Conservation (phyloP, 192 early-diverging fungal species). For the Gryganskiella cystojenkinii region DNA sequence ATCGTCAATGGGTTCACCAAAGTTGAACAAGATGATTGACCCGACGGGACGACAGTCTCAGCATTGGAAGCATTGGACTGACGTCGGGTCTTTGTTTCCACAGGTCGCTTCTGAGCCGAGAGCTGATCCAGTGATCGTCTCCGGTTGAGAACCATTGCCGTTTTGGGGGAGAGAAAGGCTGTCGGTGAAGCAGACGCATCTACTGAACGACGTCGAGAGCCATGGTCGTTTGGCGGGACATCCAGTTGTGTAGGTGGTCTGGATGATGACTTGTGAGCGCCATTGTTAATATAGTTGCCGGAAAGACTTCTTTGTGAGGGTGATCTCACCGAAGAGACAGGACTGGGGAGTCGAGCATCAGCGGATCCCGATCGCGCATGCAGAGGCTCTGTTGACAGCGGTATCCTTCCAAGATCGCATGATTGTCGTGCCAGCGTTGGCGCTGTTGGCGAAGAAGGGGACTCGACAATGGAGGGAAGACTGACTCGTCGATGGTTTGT, state of each 20-base stretch:
- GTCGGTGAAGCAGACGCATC: not conserved
- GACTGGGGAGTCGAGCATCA: not conserved
- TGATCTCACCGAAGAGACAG: not conserved
- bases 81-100: conserved; percentile 18
- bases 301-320: no score
- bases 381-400: conserved; percentile 10
- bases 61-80: conserved; percentile 41
- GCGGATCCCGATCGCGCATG: not conserved
- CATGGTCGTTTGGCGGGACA: not conserved
- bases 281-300: no score
- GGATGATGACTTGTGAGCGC: no score
- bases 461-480: conserved; percentile 38
- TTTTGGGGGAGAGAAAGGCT: conserved; percentile 4
- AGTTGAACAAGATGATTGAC: conserved; percentile 34
- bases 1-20: conserved; percentile 18
- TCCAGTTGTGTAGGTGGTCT: no score
- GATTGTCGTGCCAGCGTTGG: conserved; percentile 25
- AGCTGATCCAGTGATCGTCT: conserved; percentile 26
- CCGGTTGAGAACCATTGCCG: conserved; percentile 4
- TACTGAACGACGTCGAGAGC: conserved; percentile 5
- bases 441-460: conserved; percentile 20
- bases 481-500: conserved; percentile 39
- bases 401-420: conserved; percentile 28
- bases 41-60: conserved; percentile 23
- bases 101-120: not conserved